Evolutionary conservation across 2,329 filamentous ascomycete species (phyloP), one percentile per base, ranked within the genome.

Genomic region (Sporothrix protearum): DNA sequence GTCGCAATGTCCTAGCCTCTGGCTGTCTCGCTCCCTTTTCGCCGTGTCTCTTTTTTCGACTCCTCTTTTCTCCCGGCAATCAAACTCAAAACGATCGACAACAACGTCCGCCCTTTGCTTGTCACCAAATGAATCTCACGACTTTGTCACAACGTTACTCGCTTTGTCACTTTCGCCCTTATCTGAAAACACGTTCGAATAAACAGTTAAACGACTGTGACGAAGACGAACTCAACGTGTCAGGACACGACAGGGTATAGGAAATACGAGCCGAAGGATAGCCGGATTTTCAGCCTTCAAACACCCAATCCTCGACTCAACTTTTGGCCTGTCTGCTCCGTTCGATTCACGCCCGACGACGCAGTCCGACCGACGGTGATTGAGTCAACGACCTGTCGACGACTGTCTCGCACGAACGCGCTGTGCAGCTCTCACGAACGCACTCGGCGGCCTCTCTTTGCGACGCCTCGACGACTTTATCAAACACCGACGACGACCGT

Each of bases 1-100:
- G 42, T 71, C 63, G 53, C 63, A 33, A 71, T 71, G 70, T 36
- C 39, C 63, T 71, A 66, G 64, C 47, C 36, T 51, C 12, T 61
- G 51, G 36, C 55, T 53, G 30, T 68, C 42, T 36, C 57, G 28
- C 45, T 66, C 2, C 66, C 53, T 53, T 53, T 39, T 33, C 33
- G 45, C 25, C 42, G 30, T 57, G 36, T 22, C 36, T 64, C 22
- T 14, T 39, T 30, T 61, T 30, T 16, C 67, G 33, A 16, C 51
- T 59, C 39, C 51, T 59, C 59, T 66, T 39, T 39, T 68, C 45
- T 61, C 22, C 36, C 70, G 64, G 55, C 66, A 71, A 63, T 64
- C 55, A 69, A 45, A 33, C 66, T 47, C 55, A 28, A 28, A 25
- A 71, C 71, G 71, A 71, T 69, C 70, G 70, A 64, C 70, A 68